Base-by-base conservation (phyloP, 257 asterid species). In the Nemophila menziesii region DNA sequence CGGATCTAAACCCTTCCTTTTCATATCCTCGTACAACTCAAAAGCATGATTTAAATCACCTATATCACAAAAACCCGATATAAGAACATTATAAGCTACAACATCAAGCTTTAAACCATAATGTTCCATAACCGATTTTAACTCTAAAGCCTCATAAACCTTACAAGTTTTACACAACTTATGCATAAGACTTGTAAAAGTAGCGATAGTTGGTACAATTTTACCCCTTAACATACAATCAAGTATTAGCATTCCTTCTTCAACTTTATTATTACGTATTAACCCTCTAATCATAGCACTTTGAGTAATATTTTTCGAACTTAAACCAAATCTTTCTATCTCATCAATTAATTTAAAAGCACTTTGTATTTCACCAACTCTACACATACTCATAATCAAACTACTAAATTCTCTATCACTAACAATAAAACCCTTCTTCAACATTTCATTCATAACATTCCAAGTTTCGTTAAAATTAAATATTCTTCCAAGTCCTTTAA, bases 201-300 rank as follows among this genome's bases (percentile, higher is more conserved):
- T 84, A 20, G 93, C 73, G 50, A 70, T 41, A 1, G 92, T 78
- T 1, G 94, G 95, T 54, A 70, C 50, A 21, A 65, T 61, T 39
- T 58, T 52, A 21, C 46, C 60, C 71, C 64, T 71, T 33, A 89
- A 64, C 94, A 84, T 73, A 54, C 72, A 51, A 42, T 76, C 79
- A 37, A 84, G 73, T 29, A 70, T 42, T 40, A 66, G 54, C 51
- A 71, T 39, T 5, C 80, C 94, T 43, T 89, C 95, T 64, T 76
- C 90, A 44, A 58, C 64, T 67, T 72, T 89, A 48, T 92, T 74
- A 46, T 57, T 46, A 63, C 22, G 64, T 68, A 74, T 86, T 5
- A 89, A 77, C 56, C 94, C 98, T 56, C 98, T 72, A 49, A 89
- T 61, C 54, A 84, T 54, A 5, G 92, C 93, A 55, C 95, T 58